Base-by-base conservation (phyloP, 2,329 filamentous ascomycete genomes). In the Ploettnerulaceae sp. region DNA sequence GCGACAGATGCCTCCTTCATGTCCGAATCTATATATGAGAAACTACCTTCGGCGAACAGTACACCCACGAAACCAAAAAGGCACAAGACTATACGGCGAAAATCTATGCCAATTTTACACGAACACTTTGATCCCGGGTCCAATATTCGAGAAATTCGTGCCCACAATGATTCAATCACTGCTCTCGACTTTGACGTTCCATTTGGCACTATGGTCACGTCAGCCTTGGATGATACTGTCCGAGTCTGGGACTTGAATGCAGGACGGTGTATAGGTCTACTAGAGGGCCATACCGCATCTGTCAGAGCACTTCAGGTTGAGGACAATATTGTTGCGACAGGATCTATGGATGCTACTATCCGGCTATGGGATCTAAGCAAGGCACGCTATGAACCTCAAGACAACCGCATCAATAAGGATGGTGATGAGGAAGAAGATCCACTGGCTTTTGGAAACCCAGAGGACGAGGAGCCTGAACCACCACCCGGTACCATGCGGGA, bases 21-120 rank as follows among this genome's bases (percentile, higher is more conserved):
- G 93, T 96, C 93, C 3, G 89, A 96, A 66, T 96, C 90, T 9
- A 88, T 98, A 57, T 98, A 97, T 66, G 86, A 94, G 57, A 96
- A 96, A 67, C 71, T 98, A 7, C 88, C 90, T 0, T 68, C 70
- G 7, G 63, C 69, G 21, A 65, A 65, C 17, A 73, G 68, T 57
- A 73, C 75, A 2, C 71, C 76, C 1, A 67, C 73, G 6, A 73
- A 71, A 59, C 64, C 74, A 6, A 75, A 72, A 61, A 74, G 73
- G 56, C 67, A 67, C 34, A 76, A 80, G 64, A 78, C 75, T 29
- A 75, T 77, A 51, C 76, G 84, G 46, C 78, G 84, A 52, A 89
- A 86, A 66, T 94, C 90, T 0, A 95, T 95, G 85, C 89, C 91
- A 6, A 86, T 97, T 47, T 72, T 97, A 46, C 93, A 98, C 68